phyloP scores from a whole-genome alignment of 2,329 filamentous ascomycete genomes.

The Coleophoma eucalyptorum region DNA sequence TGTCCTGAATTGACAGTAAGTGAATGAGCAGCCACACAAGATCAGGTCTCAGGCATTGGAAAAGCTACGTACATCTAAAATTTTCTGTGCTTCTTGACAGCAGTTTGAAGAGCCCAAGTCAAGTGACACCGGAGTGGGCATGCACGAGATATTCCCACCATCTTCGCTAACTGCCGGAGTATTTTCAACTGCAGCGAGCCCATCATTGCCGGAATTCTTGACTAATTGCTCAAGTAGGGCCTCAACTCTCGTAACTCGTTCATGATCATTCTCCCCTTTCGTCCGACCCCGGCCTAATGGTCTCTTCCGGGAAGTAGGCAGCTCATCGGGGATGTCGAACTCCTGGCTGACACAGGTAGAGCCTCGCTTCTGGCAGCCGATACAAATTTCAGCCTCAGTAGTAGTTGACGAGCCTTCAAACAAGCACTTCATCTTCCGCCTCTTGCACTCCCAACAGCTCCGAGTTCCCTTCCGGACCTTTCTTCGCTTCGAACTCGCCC shows the following conservation, averaged over 20 bases:
- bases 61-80: neutral
- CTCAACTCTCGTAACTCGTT: constrained; percentile 42
- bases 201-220: constrained; percentile 25
- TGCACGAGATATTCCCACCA: constrained; percentile 45
- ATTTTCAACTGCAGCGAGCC: neutral
- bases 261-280: constrained; percentile 13
- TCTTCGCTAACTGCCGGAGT: constrained; percentile 40
- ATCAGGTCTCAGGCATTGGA: neutral
- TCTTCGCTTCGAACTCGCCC: constrained; percentile 26
- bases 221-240: constrained; percentile 41
- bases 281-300: constrained; percentile 20
- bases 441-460: constrained; percentile 54
- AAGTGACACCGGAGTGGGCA: constrained; percentile 43
- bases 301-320: constrained; percentile 8
- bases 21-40: neutral
- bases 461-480: constrained; percentile 48
- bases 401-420: constrained; percentile 24
- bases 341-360: constrained; percentile 45
- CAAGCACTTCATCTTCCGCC: constrained; percentile 45
- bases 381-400: constrained; percentile 30
- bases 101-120: constrained; percentile 25
- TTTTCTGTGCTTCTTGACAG: constrained; percentile 4
- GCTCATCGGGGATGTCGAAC: constrained; percentile 38
- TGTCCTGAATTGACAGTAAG: too few relatives aligned
- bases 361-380: constrained; percentile 37